Base-by-base conservation (phyloP, 164 flowering plant genomes). In the Chloranthus sessilifolius region DNA sequence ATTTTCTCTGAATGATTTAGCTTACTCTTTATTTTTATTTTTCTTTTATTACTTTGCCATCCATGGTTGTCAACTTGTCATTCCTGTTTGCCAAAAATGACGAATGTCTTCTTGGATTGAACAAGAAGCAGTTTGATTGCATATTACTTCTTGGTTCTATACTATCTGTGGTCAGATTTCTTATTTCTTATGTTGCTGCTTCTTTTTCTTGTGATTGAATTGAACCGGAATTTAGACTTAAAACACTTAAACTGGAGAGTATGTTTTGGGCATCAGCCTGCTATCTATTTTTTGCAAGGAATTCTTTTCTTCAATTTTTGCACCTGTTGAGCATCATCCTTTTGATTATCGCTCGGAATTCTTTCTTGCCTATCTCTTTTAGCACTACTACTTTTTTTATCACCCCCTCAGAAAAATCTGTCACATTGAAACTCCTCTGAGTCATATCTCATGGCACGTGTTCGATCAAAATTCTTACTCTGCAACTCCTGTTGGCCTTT, bases 401-500 rank as follows among this genome's bases (percentile, higher is more conserved):
- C 68, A 64, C 53, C 68, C 78, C 80, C 63, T 58, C 62, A 58
- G 41, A 66, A 55, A 60, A 47, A 47, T 68, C 80, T 34, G 64
- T 70, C 80, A 59, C 61, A 44, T 67, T 70, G 71, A 54, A 61
- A 59, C 60, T 64, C 79, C 82, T 77, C 66, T 71, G 69, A 59
- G 66, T 73, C 78, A 59, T 64, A 56, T 67, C 68, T 73, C 64
- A 85, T 81, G 85, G 79, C 81, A 56, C 46, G 40, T 55, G 22
- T 74, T 70, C 79, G 43, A 33, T 68, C 64, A 43, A 74, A 60
- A 72, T 71, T 82, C 83, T 77, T 63, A 64, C 72, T 67, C 70
- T 72, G 52, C 78, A 46, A 64, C 74, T 71, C 88, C 84, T 75
- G 76, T 70, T 80, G 73, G 67, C 84, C 90, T 75, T 80, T 80